Evolutionary conservation across 2,329 filamentous ascomycete species (phyloP), one percentile per base, ranked within the genome.

Genomic region (Paecilomyces niveus): DNA sequence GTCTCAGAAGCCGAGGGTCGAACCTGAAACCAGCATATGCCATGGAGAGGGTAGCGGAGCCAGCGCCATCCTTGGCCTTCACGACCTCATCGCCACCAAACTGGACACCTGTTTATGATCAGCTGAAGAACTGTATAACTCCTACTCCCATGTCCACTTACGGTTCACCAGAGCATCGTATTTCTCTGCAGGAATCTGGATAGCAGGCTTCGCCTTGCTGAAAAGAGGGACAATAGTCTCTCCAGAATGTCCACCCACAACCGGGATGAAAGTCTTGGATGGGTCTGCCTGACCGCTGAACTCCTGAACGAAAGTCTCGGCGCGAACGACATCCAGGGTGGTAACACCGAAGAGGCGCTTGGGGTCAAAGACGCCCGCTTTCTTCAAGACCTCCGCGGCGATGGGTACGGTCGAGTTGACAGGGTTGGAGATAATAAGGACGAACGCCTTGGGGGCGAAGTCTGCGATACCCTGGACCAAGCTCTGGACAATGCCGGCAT

Each of bases 331-430:
- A 78, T 99, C 94, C 68, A 99, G 89, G 54, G 94, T 97, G 73
- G 94, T 99, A 74, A 99, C 94, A 84, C 94, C 94, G 73, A 99
- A 99, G 63, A 99, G 88, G 76, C 89, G 92, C 85, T 94, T 89
- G 67, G 94, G 83, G 83, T 99, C 89, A 80, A 97, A 99, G 72
- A 96, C 91, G 68, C 87, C 87, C 76, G 92, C 92, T 68, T 85
- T 83, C 86, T 97, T 97, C 76, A 99, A 88, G 62, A 97, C 90
- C 83, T 99, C 94, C 68, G 92, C 94, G 64, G 94, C 90, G 72
- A 99, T 97, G 64, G 94, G 94, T 59, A 99, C 94, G 59, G 94
- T 99, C 56, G 92, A 96, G 88, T 99, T 99, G 79, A 99, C 94
- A 60, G 94, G 94, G 86, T 99, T 99, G 72, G 93, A 97, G 79